Evolutionary conservation across 2,329 filamentous ascomycete genomes (phyloP).

Genomic region (Parafenestella ontariensis): DNA sequence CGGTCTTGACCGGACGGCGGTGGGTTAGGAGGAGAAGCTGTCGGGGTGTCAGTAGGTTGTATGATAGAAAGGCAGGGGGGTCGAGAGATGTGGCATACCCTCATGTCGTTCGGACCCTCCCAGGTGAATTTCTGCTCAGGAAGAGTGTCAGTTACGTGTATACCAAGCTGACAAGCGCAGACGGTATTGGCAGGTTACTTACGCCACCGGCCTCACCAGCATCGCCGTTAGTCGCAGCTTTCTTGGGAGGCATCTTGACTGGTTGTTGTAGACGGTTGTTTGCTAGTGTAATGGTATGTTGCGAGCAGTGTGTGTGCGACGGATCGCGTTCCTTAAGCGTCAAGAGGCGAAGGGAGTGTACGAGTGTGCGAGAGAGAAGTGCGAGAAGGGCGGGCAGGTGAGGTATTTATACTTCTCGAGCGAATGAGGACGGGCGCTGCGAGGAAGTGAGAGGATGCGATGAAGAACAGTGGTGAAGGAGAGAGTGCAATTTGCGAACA

Average conservation of each 20-base stretch:
- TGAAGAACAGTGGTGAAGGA: neutral
- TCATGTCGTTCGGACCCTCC: constrained; percentile 22
- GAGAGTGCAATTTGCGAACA: too few relatives aligned
- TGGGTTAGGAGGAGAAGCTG: constrained; percentile 32
- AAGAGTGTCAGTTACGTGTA: neutral
- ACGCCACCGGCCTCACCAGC: neutral
- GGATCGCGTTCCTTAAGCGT: neutral
- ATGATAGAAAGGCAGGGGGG: too few relatives aligned
- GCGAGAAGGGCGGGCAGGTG: neutral
- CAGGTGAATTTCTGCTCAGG: constrained; percentile 15
- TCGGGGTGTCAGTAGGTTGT: constrained; percentile 7
- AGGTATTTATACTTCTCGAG: neutral
- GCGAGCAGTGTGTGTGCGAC: neutral
- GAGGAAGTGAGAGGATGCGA: neutral
- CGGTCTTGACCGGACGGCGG: constrained; percentile 17
- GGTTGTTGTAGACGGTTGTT: neutral
- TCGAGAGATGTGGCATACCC: neutral
- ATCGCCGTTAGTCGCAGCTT: neutral
- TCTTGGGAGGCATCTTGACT: constrained; percentile 15
- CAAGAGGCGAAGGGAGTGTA: neutral
- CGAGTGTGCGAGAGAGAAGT: neutral
- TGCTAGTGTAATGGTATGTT: neutral
- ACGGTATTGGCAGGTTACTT: neutral
- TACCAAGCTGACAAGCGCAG: neutral
- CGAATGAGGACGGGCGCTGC: neutral